Base-by-base conservation (phyloP, 1,284 basidiomycete genomes). In the Boletus semigastroideus region DNA sequence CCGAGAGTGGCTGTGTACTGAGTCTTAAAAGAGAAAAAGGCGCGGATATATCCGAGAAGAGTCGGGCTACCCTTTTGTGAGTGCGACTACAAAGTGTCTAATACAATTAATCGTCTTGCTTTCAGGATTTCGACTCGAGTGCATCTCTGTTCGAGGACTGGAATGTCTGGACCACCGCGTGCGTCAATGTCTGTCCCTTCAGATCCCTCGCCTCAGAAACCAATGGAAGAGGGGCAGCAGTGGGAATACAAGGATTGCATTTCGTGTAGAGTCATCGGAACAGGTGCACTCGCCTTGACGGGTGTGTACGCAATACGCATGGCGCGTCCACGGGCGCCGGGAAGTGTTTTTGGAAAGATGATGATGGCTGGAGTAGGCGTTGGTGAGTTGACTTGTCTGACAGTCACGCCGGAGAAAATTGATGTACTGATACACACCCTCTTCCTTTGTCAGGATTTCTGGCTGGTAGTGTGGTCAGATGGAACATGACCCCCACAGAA, bases 301-400 rank as follows among this genome's bases (percentile, higher is more conserved):
- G 80, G 81, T 11, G 55, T 77, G 20, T 82, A 82, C 59, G 78
- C 80, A 13, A 62, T 83, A 27, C 71, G 70, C 60, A 75, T 78
- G 64, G 72, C 78, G 14, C 74, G 79, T 48, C 66, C 72, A 34
- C 64, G 65, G 48, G 78, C 76, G 25, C 77, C 74, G 22, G 79
- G 79, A 16, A 74, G 72, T 12, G 64, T 69, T 11, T 60, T 68
- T 30, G 79, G 79, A 51, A 80, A 79, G 58, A 63, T 70, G 41
- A 64, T 77, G 49, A 70, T 80, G 49, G 75, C 70, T 36, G 77
- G 76, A 9, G 51, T 80, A 20, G 81, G 81, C 25, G 51, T 80
- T 51, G 79, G 80, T 81, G 57, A 59, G 75, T 62, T 20, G 2
- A 27, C 20, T 28, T 19, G 6, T 6, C 8, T 42, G 4, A 7